These are phyloP conservation scores for Lathyrus oleraceus DNA, from an alignment of 306 rosid genomes.

Conservation along the genomic window DNA sequence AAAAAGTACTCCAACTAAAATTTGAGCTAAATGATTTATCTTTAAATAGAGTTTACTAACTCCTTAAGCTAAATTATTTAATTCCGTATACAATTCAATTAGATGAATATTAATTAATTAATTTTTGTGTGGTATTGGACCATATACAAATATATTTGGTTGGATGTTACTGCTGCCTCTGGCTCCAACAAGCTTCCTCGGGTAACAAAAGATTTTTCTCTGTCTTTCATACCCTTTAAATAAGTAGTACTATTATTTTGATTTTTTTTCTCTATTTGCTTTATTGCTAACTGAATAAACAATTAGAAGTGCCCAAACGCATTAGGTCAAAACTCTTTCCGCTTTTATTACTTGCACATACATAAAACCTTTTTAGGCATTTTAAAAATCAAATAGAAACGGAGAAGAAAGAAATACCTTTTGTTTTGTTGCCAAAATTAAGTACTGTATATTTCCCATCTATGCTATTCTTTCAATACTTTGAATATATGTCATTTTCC, in stretches of 20 bases:
- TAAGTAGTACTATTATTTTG: neutral
- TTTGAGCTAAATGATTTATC: no score
- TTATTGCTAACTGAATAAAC: no score
- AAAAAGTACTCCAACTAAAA: no score
- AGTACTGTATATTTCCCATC: neutral
- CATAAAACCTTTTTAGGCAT: neutral
- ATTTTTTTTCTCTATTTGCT: neutral
- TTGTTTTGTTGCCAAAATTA: neutral
- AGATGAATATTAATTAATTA: neutral
- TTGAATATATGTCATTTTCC: neutral
- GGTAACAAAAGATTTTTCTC: constrained; percentile 1
- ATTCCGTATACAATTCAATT: neutral
- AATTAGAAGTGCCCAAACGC: constrained; percentile 18
- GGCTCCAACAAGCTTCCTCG: constrained; percentile 31
- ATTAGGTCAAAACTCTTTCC: constrained; percentile 11
- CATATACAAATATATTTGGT: neutral
- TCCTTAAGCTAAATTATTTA: no score
- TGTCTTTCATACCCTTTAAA: neutral
- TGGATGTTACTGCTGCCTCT: constrained; percentile 22
- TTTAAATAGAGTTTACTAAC: no score
- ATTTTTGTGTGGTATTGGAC: neutral
- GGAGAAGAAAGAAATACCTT: neutral
- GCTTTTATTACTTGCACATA: constrained; percentile 6
- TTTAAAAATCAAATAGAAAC: constrained; percentile 9
- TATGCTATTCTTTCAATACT: neutral